phyloP scores from a whole-genome alignment of 495 filamentous ascomycete species.

The Aspergillus indologenus region DNA sequence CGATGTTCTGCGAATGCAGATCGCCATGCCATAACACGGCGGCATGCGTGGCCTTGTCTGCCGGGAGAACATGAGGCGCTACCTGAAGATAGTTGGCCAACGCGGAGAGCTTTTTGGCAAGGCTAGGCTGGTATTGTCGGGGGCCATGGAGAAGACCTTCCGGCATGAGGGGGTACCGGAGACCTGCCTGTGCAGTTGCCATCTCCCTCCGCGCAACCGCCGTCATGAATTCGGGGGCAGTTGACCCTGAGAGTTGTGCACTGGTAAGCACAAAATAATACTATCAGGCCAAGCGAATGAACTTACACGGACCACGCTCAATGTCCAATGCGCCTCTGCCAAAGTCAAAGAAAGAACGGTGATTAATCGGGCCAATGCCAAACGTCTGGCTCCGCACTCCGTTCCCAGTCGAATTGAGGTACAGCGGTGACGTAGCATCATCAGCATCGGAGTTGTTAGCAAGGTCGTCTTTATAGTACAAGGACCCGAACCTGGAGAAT shows the following conservation, averaged over 20 bases:
- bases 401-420: slow-evolving; percentile 17
- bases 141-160: slow-evolving; percentile 26
- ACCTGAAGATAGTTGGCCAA: slow-evolving; percentile 24
- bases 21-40: slow-evolving; percentile 27
- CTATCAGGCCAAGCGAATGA: slow-evolving; percentile 9
- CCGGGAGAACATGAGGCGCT: slow-evolving; percentile 21
- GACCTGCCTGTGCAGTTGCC: slow-evolving; percentile 19
- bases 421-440: slow-evolving; percentile 15
- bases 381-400: slow-evolving; percentile 20
- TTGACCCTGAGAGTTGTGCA: slow-evolving; percentile 20
- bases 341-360: slow-evolving; percentile 26
- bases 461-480: slow-evolving; percentile 28
- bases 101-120: slow-evolving; percentile 22
- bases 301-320: slow-evolving; percentile 30
- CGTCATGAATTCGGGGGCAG: slow-evolving; percentile 20
- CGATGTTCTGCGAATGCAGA: slow-evolving; percentile 27
- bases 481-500: slow-evolving; percentile 24
- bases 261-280: slow-evolving; percentile 16
- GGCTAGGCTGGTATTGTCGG: slow-evolving; percentile 26
- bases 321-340: slow-evolving; percentile 24
- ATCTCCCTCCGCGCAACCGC: slow-evolving; percentile 22
- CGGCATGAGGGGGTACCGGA: slow-evolving; percentile 23
- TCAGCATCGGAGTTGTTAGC: slow-evolving; percentile 5
- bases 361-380: slow-evolving; percentile 24
- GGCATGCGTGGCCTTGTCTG: slow-evolving; percentile 16